These are phyloP conservation scores for Podospora australis DNA, from an alignment of 495 filamentous ascomycete species.

Conservation along the genomic window DNA sequence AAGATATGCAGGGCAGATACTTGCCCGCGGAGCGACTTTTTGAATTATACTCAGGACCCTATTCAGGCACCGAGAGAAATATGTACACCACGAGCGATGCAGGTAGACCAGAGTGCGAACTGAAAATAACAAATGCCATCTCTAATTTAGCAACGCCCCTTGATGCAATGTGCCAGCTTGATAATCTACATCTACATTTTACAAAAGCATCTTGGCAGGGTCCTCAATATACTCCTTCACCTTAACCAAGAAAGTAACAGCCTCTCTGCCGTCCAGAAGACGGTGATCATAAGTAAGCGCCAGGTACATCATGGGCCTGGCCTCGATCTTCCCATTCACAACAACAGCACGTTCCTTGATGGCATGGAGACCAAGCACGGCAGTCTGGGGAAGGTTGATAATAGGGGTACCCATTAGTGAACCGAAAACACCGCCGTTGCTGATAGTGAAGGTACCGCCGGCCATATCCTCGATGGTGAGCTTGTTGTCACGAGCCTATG, in stretches of 20 bases:
- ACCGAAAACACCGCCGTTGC: constrained; percentile 71
- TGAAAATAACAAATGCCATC: too few species aligned
- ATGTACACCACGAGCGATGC: too few species aligned
- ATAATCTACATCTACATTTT: constrained; percentile 5
- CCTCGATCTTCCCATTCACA: constrained; percentile 86
- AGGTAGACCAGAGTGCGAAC: too few species aligned
- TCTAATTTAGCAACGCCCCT: too few species aligned
- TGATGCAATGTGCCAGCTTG: too few species aligned
- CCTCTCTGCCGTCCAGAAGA: constrained; percentile 90
- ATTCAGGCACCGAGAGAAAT: too few species aligned
- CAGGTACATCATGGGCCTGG: constrained; percentile 98
- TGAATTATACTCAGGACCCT: too few species aligned
- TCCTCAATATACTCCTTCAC: constrained; percentile 99
- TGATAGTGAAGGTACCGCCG: constrained; percentile 97
- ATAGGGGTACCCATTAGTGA: constrained; percentile 96
- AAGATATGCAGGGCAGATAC: too few species aligned
- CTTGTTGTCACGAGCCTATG: constrained; percentile 85
- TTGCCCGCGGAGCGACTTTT: too few species aligned
- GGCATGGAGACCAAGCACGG: constrained; percentile 92
- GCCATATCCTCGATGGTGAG: constrained; percentile 99
- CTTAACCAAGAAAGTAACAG: constrained; percentile 95
- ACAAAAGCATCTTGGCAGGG: constrained; percentile 74
- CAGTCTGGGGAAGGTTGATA: constrained; percentile 94
- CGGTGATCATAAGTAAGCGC: constrained; percentile 97
- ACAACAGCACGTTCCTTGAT: constrained; percentile 93